phyloP scores from a whole-genome alignment of 352 stramenopile genomes.

The Phytophthora macrochlamydospora region DNA sequence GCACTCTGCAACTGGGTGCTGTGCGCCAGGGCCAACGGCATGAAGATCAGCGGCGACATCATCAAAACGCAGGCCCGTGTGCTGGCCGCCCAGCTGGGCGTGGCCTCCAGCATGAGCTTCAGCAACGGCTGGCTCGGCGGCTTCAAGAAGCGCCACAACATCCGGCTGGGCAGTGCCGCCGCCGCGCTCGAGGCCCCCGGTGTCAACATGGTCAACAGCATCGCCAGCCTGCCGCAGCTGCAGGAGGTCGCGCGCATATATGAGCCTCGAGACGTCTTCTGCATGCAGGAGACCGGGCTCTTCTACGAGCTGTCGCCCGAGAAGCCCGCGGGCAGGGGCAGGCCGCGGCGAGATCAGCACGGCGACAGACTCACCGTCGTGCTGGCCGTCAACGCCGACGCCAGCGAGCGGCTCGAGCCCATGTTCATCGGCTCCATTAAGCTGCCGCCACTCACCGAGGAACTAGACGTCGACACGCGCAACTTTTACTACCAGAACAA shows the following conservation, averaged over 20 bases:
- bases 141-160: conserved; percentile 74
- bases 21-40: conserved; percentile 45
- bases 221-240: conserved; percentile 29
- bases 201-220: conserved; percentile 10
- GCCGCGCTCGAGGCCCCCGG: conserved; percentile 26
- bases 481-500: conserved; percentile 64
- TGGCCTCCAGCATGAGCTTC: conserved; percentile 56
- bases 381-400: conserved; percentile 54
- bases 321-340: conserved; percentile 39
- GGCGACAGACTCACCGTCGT: conserved; percentile 41
- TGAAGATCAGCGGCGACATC: conserved; percentile 63
- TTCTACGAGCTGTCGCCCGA: conserved; percentile 59
- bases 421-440: conserved; percentile 53
- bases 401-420: conserved; percentile 57
- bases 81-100: conserved; percentile 44
- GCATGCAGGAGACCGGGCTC: conserved; percentile 59
- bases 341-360: conserved; percentile 27
- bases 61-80: conserved; percentile 63
- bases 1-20: conserved; percentile 71
- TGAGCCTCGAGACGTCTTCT: conserved; percentile 56
- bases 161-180: conserved; percentile 40
- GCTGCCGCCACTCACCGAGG: conserved; percentile 20
- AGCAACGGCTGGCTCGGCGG: conserved; percentile 69
- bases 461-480: conserved; percentile 26
- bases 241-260: conserved; percentile 45